Percentiles rank a stretch among this genome's conserved stretches.
These are phyloP conservation scores for Hypericum perforatum DNA, from an alignment of 345 rosid species.

Conservation along the genomic window DNA sequence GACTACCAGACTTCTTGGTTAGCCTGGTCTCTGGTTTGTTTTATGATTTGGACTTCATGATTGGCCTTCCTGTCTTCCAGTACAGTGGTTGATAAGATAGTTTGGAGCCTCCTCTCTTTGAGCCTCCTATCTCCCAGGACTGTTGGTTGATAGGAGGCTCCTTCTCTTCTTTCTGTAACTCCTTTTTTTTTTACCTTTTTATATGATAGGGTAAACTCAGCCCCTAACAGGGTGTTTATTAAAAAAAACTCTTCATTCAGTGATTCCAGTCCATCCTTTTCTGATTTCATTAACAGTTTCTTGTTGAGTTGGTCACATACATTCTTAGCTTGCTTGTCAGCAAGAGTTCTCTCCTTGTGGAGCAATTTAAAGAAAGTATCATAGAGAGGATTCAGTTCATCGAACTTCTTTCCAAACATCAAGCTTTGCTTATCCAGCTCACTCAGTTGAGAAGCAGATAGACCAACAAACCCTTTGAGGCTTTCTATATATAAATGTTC, in stretches of 20 bases:
- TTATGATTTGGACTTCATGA: no score
- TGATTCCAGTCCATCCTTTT: conserved; percentile 44
- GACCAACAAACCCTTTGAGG: conserved; percentile 42
- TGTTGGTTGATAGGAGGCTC: no score
- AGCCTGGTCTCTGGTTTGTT: no score
- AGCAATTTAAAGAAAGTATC: conserved; percentile 41
- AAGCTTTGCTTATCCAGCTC: conserved; percentile 50
- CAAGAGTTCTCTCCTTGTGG: conserved; percentile 41
- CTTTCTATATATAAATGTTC: conserved; percentile 20
- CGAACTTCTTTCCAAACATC: conserved; percentile 37
- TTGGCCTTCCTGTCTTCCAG: no score
- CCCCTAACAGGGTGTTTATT: conserved; percentile 48
- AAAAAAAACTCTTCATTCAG: conserved; percentile 37
- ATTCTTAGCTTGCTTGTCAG: conserved; percentile 34
- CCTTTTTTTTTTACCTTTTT: conserved; percentile 44
- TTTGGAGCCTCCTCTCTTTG: no score
- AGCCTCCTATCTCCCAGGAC: no score
- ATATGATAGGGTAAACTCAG: no score
- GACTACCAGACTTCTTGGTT: no score
- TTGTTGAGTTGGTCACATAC: conserved; percentile 44
- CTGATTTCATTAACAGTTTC: conserved; percentile 33
- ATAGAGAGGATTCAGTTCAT: conserved; percentile 41
- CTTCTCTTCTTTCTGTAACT: conserved; percentile 33
- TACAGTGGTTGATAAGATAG: no score
- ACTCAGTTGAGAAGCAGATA: conserved; percentile 38